Conservation (phyloP, 2,329 filamentous ascomycete genomes). For the Aspergillus ibericus region DNA sequence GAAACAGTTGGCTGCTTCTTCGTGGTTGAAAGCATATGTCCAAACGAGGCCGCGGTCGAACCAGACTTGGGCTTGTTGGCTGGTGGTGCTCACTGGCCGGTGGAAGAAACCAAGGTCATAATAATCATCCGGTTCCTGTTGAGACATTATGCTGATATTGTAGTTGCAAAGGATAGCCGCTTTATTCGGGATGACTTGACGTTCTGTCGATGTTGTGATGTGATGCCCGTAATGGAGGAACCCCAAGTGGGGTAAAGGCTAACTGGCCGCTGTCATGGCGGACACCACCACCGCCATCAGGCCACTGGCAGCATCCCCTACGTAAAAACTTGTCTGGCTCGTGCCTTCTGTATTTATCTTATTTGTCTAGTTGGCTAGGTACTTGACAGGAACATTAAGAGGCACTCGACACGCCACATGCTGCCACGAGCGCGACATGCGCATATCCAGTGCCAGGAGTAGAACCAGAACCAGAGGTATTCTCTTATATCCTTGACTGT, state of each 20-base stretch:
- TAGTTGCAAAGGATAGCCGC: neutral
- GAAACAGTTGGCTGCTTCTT: conserved; percentile 41
- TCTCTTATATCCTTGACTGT: neutral
- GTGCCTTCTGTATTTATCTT: neutral
- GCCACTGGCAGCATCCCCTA: neutral
- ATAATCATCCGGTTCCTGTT: conserved; percentile 10
- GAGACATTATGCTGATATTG: conserved; percentile 10
- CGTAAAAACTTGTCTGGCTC: neutral
- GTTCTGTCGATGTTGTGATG: too few species aligned
- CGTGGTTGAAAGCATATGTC: conserved; percentile 43
- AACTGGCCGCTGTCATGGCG: neutral
- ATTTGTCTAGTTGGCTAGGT: neutral
- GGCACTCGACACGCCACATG: neutral
- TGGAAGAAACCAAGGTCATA: conserved; percentile 37
- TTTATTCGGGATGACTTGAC: neutral
- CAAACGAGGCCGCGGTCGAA: conserved; percentile 37
- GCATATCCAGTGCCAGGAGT: neutral
- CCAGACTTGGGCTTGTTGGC: conserved; percentile 32
- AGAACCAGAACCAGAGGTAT: neutral
- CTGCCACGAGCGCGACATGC: neutral
- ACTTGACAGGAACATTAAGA: neutral
- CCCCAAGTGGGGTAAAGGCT: neutral
- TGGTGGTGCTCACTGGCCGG: conserved; percentile 32
- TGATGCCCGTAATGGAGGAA: neutral
- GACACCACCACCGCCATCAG: neutral